Base-by-base conservation (phyloP, 257 asterid species). In the Gardenia jasminoides region DNA sequence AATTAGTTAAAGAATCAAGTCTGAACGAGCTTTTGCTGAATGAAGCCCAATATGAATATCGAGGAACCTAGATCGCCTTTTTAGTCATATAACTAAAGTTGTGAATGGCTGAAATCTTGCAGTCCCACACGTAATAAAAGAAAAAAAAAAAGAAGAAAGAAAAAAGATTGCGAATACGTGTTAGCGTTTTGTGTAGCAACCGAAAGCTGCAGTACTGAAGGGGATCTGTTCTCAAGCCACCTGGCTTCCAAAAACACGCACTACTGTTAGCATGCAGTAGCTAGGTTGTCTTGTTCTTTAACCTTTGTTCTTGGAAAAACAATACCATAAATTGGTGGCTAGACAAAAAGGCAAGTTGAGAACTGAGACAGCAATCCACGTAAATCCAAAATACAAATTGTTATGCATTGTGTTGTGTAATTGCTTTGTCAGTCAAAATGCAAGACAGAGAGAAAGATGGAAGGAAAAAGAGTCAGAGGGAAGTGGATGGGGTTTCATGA, bases 401-500 rank as follows among this genome's bases (percentile, higher is more conserved):
- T 56, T 72, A 82, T 71, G 74, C 48, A 11, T 36, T 73, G 47
- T 30, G 6, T 22, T 1, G n/a, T 59, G 20, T 17, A 66, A 48
- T 24, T 33, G 73, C 62, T 36, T 41, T 36, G 43, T 41, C 72
- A 65, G 80, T 77, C 80, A 80, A 84, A 58, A 80, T 26, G 19
- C 7, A 24, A 61, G 65, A 43, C 47, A 62, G 72, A 64, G 70
- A 76, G 74, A 58, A n/a, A 22, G 56, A 12, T 15, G 41, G 70
- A 75, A 12, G 31, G 7, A 7, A 20, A 13, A 1, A 24, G 58
- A 20, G 58, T 0, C 19, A 39, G 31, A 22, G 8, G 64, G 74
- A 20, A 41, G 71, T 28, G 79, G 83, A 68, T 48, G 65, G 24
- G 54, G 62, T 39, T 36, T 52, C 24, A 36, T 24, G 73, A 59